Base-by-base conservation (phyloP, 2,329 filamentous ascomycete species). In the Beauveria sp. region DNA sequence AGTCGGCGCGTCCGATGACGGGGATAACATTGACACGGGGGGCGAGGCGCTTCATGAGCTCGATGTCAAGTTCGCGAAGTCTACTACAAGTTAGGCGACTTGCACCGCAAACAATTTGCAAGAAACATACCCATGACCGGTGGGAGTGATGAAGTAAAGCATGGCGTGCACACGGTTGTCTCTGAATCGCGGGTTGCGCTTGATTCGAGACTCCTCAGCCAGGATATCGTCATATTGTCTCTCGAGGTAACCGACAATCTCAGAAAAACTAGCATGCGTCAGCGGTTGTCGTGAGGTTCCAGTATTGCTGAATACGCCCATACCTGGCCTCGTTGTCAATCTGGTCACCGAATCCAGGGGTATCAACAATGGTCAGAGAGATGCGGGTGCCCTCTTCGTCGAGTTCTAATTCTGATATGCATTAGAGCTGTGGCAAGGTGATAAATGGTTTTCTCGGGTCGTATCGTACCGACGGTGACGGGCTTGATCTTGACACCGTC, bases 141-240 rank as follows among this genome's bases (percentile, higher is more conserved):
- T 99, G 53, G 95, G 95, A 67, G 95, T 96, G 83, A 99, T 98
- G 78, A 99, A 99, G 85, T 99, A 99, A 71, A 99, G 88, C 76
- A 99, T 87, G 69, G 93, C 95, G 74, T 99, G 95, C 54, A 99
- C 91, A 81, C 95, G 91, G 82, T 99, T 98, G 81, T 99, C 95
- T 74, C 95, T 89, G 89, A 99, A 99, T 73, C 95, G 88, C 70
- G 95, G 95, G 83, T 99, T 99, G 92, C 95, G 95, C 90, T 99
- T 99, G 84, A 99, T 99, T 83, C 95, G 91, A 72, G 95, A 98
- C 82, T 99, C 95, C 81, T 98, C 93, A 65, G 95, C 93, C 70
- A 99, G 86, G 83, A 99, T 98, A 76, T 98, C 93, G 79, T 99
- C 95, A 79, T 98, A 98, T 86, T 99, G 93, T 80, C 93, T 88